Evolutionary conservation across 164 flowering plant genomes (phyloP), one percentile per base, ranked within the genome.

Genomic region (Macadamia integrifolia): DNA sequence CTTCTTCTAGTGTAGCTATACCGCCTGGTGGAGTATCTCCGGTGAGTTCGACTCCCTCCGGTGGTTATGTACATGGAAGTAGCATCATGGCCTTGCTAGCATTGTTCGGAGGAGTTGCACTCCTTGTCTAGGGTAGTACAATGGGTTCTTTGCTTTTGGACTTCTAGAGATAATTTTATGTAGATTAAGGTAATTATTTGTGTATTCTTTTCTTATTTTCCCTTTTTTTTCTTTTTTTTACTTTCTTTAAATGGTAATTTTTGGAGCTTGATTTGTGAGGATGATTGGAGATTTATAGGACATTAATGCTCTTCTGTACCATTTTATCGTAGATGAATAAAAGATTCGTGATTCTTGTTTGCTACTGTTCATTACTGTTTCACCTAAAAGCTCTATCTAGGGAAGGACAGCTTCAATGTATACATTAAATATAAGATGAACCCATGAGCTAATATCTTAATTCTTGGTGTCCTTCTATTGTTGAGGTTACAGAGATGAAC

Each of bases 101-200:
- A 49, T 68, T 80, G 53, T 44, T 78, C 30, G 88, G 77, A 69
- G 82, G 78, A 64, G 77, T 71, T 69, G 82, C 79, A 28, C 72
- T 81, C 40, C 70, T 82, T 29, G 66, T 60, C 15, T 79, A 62
- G 66, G 65, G 5, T 15, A 35, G 28, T 46, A 30, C 18, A 49
- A 59, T 11, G 17, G 66, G 40, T 35, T 44, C 57, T 30, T 65
- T 73, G 63, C 3, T 59, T 71, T 64, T 60, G 61, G 43, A 32
- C 40, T 57, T 58, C 53, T 55, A 40, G 59, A 40, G 59, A 66
- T 23, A 10, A 11, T 69, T 43, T 46, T 13, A 30, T 75, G 78
- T 73, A 73, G 76, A 76, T 72, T 71, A 61, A 46, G 69, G 57
- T 72, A 59, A 35, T 69, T 57, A 72, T 76, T 71, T 75, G 80